These are phyloP conservation scores for Boletus tomentosulus DNA, from an alignment of 768 basidiomycete genomes.

Conservation along the genomic window DNA sequence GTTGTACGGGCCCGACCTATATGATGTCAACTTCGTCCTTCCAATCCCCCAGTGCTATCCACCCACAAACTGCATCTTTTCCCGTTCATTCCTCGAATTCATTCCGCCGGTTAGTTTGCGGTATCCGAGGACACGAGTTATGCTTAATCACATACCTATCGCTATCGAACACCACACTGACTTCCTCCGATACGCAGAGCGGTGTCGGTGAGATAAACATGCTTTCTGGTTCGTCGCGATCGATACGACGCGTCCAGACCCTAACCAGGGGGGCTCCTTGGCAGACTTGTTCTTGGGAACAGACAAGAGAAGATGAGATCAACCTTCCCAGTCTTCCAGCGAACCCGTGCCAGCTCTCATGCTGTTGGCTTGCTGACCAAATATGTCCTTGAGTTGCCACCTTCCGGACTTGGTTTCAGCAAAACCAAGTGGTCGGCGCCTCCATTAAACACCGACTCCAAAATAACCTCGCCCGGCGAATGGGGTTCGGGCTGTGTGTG, in stretches of 20 bases:
- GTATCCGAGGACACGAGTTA: not conserved
- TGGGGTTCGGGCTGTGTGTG: constrained; percentile 40
- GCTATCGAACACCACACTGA: constrained; percentile 9
- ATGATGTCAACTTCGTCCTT: not conserved
- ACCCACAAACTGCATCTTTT: too few relatives aligned
- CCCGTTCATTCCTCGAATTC: constrained; percentile 19
- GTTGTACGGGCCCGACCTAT: constrained; percentile 25
- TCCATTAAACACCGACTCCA: constrained; percentile 33
- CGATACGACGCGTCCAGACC: constrained; percentile 32
- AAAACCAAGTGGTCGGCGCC: constrained; percentile 28
- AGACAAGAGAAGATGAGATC: constrained; percentile 14
- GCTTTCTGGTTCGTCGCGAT: constrained; percentile 31
- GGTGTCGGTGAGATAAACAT: not conserved
- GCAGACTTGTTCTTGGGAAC: constrained; percentile 35
- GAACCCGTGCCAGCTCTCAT: constrained; percentile 39
- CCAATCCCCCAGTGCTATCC: not conserved
- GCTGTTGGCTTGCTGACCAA: constrained; percentile 32
- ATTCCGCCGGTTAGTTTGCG: constrained; percentile 9
- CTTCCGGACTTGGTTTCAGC: not conserved
- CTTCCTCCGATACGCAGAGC: constrained; percentile 13
- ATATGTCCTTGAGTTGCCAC: constrained; percentile 28
- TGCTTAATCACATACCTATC: constrained; percentile 8
- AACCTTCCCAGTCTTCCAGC: too few relatives aligned
- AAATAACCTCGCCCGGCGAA: constrained; percentile 35
- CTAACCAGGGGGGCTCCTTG: constrained; percentile 20